phyloP scores from a whole-genome alignment of 1,284 basidiomycete genomes.

The Trichosporon sp. region DNA sequence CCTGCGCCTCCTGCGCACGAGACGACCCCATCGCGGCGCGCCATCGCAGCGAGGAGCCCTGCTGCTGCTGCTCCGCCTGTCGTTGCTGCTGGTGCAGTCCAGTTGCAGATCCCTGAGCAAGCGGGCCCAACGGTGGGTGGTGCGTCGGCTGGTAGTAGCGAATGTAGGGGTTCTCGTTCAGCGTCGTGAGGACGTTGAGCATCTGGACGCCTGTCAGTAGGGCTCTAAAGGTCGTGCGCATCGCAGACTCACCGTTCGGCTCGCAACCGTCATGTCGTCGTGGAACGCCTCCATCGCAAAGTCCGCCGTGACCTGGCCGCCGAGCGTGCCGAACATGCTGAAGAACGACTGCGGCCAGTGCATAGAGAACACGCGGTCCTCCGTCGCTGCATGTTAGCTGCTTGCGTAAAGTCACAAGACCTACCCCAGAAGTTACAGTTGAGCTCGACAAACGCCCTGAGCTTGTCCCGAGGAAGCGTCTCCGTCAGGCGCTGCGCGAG shows the following conservation, averaged over 20 bases:
- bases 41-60: constrained; percentile 46
- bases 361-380: constrained; percentile 79
- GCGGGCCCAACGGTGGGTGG: constrained; percentile 82
- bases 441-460: constrained; percentile 76
- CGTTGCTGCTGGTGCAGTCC: constrained; percentile 57
- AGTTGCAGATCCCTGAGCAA: constrained; percentile 57
- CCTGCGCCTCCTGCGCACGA: constrained; percentile 51
- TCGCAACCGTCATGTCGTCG: constrained; percentile 75
- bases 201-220: constrained; percentile 63
- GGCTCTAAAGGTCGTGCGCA: no score
- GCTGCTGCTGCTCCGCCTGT: constrained; percentile 49
- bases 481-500: constrained; percentile 71
- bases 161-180: constrained; percentile 92
- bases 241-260: constrained; percentile 51
- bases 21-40: constrained; percentile 48
- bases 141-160: constrained; percentile 88
- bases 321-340: constrained; percentile 79
- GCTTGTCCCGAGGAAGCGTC: constrained; percentile 53
- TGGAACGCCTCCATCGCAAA: constrained; percentile 68
- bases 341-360: constrained; percentile 78
- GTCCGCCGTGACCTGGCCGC: constrained; percentile 66
- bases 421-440: constrained; percentile 87
- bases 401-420: constrained; percentile 33
- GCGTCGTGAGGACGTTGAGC: constrained; percentile 82
- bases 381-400: constrained; percentile 63